Conservation (phyloP, 2,329 filamentous ascomycete genomes). For the Leptographium lundbergii region DNA sequence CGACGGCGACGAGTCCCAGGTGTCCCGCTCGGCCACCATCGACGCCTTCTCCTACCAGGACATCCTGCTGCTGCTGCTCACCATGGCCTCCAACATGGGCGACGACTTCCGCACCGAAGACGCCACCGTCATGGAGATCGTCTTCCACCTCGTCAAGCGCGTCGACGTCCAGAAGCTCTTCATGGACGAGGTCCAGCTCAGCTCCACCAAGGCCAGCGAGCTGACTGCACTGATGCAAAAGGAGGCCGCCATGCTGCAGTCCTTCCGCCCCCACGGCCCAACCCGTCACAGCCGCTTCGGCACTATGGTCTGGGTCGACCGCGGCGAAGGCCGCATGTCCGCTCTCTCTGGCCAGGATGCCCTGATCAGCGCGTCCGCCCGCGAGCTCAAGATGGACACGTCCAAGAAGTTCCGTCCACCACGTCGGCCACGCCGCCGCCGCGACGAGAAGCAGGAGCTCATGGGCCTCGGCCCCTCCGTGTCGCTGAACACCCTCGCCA, state of each 20-base stretch:
- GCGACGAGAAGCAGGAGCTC: conserved; percentile 60
- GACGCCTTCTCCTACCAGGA: conserved; percentile 86
- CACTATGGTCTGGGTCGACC: conserved; percentile 93
- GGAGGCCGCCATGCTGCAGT: conserved; percentile 70
- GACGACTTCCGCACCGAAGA: conserved; percentile 89
- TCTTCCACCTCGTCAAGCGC: conserved; percentile 88
- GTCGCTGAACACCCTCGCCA: conserved; percentile 59
- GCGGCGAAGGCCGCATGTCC: conserved; percentile 71
- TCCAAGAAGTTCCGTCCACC: conserved; percentile 86
- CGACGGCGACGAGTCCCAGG: conserved; percentile 80
- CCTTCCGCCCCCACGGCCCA: conserved; percentile 64
- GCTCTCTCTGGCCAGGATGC: conserved; percentile 83
- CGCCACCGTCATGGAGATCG: conserved; percentile 74
- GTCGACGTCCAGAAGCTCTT: conserved; percentile 77
- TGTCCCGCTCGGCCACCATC: conserved; percentile 77
- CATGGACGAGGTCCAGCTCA: conserved; percentile 62
- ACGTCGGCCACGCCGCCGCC: conserved; percentile 45
- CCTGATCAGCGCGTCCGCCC: conserved; percentile 57
- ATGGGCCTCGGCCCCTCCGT: conserved; percentile 44
- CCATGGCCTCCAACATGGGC: conserved; percentile 81
- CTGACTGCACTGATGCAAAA: conserved; percentile 64
- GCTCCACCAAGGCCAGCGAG: conserved; percentile 57
- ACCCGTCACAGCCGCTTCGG: conserved; percentile 90
- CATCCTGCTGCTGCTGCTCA: conserved; percentile 73
- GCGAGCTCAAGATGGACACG: conserved; percentile 79